A percentile compares a stretch with the other conserved stretches of the same genome.
These are phyloP conservation scores for Colletotrichum lupini DNA, from an alignment of 2,329 filamentous ascomycete genomes.

Conservation along the genomic window DNA sequence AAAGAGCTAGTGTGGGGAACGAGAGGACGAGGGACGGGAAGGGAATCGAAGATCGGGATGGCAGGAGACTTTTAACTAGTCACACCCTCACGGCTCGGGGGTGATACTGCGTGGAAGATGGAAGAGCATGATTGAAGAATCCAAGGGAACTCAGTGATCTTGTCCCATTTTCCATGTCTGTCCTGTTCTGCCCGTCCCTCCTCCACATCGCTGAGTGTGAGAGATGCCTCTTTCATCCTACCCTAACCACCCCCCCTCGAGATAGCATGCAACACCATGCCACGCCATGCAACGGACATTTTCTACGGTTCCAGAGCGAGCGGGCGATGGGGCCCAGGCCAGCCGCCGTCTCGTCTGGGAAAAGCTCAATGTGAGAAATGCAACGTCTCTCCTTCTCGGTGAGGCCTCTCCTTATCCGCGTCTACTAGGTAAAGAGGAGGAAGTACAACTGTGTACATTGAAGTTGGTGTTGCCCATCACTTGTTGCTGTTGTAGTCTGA, in stretches of 20 bases:
- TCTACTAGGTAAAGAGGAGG: background rate
- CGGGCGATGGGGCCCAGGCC: background rate
- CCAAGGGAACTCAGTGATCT: background rate
- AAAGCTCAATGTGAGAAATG: constrained; percentile 3
- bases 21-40: constrained; percentile 16
- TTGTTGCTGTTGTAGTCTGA: background rate
- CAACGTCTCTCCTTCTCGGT: background rate
- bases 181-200: background rate
- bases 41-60: constrained; percentile 20
- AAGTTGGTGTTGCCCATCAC: background rate
- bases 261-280: background rate
- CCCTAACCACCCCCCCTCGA: background rate
- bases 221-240: background rate
- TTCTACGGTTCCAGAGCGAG: background rate
- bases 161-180: background rate
- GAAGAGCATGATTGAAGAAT: background rate
- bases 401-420: background rate
- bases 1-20: constrained; percentile 21
- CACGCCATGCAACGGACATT: background rate
- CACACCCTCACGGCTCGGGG: background rate
- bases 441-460: background rate
- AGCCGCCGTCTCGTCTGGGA: constrained; percentile 21
- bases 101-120: background rate
- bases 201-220: background rate
- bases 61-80: constrained; percentile 14